phyloP scores from a whole-genome alignment of 2,329 filamentous ascomycete genomes.

The Cladosporium sp. region DNA sequence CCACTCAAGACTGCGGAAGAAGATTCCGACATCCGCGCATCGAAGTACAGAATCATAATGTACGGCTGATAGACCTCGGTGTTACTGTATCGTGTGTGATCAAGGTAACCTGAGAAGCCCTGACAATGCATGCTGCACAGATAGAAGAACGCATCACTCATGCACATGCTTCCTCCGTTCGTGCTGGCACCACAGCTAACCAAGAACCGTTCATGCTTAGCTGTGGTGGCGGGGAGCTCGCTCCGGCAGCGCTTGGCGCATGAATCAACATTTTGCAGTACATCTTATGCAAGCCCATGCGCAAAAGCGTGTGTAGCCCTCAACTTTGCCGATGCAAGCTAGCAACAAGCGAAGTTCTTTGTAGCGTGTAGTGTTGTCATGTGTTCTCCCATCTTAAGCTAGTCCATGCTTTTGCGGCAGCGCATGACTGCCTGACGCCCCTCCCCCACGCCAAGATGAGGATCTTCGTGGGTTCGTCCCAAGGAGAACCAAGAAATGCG shows the following conservation, averaged over 20 bases:
- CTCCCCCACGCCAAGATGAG: too few relatives aligned
- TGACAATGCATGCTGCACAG: not conserved
- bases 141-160: not conserved
- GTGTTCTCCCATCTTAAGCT: not conserved
- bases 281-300: not conserved
- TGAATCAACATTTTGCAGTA: not conserved
- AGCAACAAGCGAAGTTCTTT: not conserved
- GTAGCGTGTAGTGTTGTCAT: not conserved
- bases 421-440: too few relatives aligned
- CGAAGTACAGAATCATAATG: slow-evolving; percentile 5
- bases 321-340: not conserved
- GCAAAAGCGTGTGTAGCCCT: not conserved
- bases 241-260: not conserved
- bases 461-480: too few relatives aligned
- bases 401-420: not conserved
- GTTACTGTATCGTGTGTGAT: too few relatives aligned
- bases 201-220: too few relatives aligned
- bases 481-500: too few relatives aligned
- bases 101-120: not conserved
- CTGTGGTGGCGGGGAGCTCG: not conserved
- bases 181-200: too few relatives aligned
- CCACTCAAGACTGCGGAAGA: not conserved
- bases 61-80: slow-evolving; percentile 12
- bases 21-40: not conserved
- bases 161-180: not conserved